These are phyloP conservation scores for Cystobasidiaceae sp. DNA, from an alignment of 1,284 basidiomycete species.

Conservation along the genomic window DNA sequence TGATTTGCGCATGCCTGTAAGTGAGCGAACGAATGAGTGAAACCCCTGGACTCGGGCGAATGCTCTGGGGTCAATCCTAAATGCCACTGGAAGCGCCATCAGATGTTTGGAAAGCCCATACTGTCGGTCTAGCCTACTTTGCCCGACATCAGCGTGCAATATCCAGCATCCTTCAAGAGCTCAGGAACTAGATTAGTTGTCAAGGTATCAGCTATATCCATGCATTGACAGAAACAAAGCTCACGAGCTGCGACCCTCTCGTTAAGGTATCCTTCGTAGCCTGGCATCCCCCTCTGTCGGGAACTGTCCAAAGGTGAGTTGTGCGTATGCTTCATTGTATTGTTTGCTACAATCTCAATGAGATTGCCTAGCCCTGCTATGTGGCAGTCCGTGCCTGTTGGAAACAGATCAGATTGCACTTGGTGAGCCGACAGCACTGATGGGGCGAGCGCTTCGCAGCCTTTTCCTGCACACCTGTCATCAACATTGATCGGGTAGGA, in stretches of 20 bases:
- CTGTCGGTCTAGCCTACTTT: too few relatives aligned
- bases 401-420: constrained; percentile 16
- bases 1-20: constrained; percentile 44
- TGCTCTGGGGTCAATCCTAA: constrained; percentile 40
- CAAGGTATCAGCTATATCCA: too few relatives aligned
- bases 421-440: background rate
- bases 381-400: constrained; percentile 34
- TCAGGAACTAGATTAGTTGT: too few relatives aligned
- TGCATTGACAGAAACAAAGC: too few relatives aligned
- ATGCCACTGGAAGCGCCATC: too few relatives aligned
- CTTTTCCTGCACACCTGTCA: background rate
- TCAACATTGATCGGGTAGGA: constrained; percentile 5
- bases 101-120: too few relatives aligned
- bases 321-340: background rate
- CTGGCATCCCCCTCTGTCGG: background rate
- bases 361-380: constrained; percentile 19
- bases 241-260: background rate
- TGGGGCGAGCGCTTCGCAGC: background rate
- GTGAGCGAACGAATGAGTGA: constrained; percentile 41
- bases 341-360: background rate
- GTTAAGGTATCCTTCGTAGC: background rate
- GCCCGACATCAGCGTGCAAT: background rate
- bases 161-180: background rate
- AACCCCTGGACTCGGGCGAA: constrained; percentile 40
- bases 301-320: background rate